Base-by-base conservation (phyloP, 1,139 yeast genomes). In the Pichia kudriavzevii region DNA sequence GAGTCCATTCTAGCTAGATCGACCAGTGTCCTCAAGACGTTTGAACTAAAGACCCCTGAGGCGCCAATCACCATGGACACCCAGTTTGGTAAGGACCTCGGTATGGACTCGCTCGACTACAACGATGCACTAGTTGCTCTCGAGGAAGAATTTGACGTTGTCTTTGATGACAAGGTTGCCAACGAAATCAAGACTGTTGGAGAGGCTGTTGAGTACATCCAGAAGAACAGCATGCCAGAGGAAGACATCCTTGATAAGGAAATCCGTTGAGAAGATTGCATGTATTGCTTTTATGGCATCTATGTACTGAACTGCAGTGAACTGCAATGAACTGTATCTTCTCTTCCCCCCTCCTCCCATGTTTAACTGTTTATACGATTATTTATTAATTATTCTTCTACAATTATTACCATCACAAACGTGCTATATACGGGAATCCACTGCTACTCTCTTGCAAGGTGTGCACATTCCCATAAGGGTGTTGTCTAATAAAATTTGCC, bases 61-160 rank as follows among this genome's bases (percentile, higher is more conserved):
- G 47, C 45, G 22, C 40, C 47, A 26, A 55, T 58, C 28, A 43
- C 58, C 15, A 53, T 64, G 49, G 66, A 64, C 30, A 65, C 78
- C 25, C 67, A 73, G 40, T 73, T 73, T 59, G 70, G 68, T 51
- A 71, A 71, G 50, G 79, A 73, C 53, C 67, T 73, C 54, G 78
- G 77, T 13, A 69, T 73, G 61, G 79, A 73, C 53, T 73, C 79
- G 4, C 67, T 73, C 46, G 79, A 73, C 49, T 72, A 76, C 44
- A 76, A 72, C 43, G 79, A 73, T 59, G 79, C 79, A 19, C 65
- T 73, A 49, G 79, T 73, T 53, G 79, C 79, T 30, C 65, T 73
- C 47, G 79, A 73, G 60, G 79, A 73, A 62, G 79, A 73, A 56
- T 73, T 73, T 45, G 79, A 72, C 53, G 65, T 73, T 58, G 78